Evolutionary conservation across 352 stramenopile genomes (phyloP).

Genomic region (Phytophthora niederhauseri): DNA sequence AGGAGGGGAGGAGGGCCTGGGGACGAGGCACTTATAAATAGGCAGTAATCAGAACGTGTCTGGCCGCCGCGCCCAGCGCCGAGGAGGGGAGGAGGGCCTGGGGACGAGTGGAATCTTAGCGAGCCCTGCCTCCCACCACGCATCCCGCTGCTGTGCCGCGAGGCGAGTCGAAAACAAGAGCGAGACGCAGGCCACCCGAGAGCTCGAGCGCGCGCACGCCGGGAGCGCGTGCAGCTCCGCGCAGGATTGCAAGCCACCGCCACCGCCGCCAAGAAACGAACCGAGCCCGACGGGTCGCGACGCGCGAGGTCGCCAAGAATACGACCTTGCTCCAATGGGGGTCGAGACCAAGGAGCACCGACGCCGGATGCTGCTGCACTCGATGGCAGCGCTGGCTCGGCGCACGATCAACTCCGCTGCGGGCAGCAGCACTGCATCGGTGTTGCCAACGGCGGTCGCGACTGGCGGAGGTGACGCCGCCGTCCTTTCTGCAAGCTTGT

Average conservation of each 20-base stretch:
- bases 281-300: conserved; percentile 25
- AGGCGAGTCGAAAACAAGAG: conserved; percentile 11
- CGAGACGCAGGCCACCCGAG: conserved; percentile 9
- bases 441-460: conserved; percentile 7
- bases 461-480: conserved; percentile 23
- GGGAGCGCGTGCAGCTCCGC: conserved; percentile 2
- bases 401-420: conserved; percentile 21
- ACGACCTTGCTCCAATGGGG: conserved; percentile 35
- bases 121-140: conserved; percentile 32
- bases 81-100: conserved; percentile 25
- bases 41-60: conserved; percentile 37
- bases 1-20: conserved; percentile 27
- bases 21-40: conserved; percentile 43
- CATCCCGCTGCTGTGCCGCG: conserved; percentile 8
- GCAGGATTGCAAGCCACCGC: conserved; percentile 11
- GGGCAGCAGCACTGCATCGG: conserved; percentile 2
- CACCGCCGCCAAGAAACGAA: conserved; percentile 23
- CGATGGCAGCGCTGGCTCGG: conserved; percentile 44
- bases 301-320: conserved; percentile 23
- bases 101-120: conserved; percentile 34
- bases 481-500: conserved; percentile 37
- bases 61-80: conserved; percentile 12
- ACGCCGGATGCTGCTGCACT: conserved; percentile 41
- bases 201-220: conserved; percentile 6
- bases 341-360: conserved; percentile 44